A percentile compares a stretch with the other conserved stretches of the same genome.
phyloP scores from a whole-genome alignment of 805 yeast species.

The Sugiyamaella boreocaroliniensis region DNA sequence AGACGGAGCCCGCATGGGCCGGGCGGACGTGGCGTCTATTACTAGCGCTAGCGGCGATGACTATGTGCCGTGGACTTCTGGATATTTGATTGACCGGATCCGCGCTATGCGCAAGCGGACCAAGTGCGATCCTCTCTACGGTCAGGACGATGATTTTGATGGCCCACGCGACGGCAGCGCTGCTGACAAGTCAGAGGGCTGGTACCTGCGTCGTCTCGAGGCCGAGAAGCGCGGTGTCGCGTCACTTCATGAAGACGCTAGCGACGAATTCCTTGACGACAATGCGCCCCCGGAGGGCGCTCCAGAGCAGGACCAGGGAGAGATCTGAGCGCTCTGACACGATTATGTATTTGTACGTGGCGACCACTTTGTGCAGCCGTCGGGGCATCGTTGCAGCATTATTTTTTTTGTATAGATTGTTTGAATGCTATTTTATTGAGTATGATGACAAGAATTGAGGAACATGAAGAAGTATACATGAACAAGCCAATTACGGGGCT shows the following conservation, averaged over 20 bases:
- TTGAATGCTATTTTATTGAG: no score
- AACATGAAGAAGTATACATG: no score
- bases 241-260: not conserved
- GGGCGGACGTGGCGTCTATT: not conserved
- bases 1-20: slow-evolving; percentile 8
- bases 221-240: not conserved
- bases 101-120: slow-evolving; percentile 18
- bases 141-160: slow-evolving; percentile 2
- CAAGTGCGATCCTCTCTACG: slow-evolving; percentile 21
- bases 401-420: no score
- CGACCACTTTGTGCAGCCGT: no score
- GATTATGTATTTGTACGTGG: no score
- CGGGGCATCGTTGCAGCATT: no score
- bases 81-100: slow-evolving; percentile 29
- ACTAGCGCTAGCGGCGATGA: not conserved
- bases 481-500: no score
- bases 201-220: slow-evolving; percentile 8
- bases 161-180: slow-evolving; percentile 8
- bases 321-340: no score
- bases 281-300: no score
- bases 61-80: slow-evolving; percentile 14
- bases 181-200: slow-evolving; percentile 16
- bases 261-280: not conserved
- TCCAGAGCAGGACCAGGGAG: no score
- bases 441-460: no score